Evolutionary conservation across 768 basidiomycete species (phyloP).

Genomic region (Phanerodontia chrysosporium): DNA sequence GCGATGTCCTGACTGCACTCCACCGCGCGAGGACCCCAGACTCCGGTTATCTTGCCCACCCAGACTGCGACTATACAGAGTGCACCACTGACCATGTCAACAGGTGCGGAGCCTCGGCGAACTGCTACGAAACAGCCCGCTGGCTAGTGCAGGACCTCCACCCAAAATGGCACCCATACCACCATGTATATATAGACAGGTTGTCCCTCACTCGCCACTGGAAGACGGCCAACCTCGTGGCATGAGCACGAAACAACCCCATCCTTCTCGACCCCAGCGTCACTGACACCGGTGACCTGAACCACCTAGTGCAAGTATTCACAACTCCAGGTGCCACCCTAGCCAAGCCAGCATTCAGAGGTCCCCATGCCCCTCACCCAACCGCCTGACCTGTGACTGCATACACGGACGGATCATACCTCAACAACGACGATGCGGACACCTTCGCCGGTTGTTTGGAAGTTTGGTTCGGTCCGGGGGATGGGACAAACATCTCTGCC

Average conservation of each 20-base stretch:
- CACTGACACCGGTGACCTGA: too few relatives aligned
- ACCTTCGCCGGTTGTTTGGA: conserved; percentile 16
- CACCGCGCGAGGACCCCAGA: neutral
- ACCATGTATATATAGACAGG: neutral
- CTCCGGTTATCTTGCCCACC: neutral
- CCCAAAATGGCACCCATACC: neutral
- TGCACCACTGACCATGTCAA: neutral
- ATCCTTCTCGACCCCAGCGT: too few relatives aligned
- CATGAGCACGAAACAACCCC: too few relatives aligned
- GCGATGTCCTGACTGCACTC: neutral
- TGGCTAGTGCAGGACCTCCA: neutral
- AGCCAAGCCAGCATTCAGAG: neutral
- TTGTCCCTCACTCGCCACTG: neutral
- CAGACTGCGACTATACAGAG: neutral
- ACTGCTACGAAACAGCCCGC: neutral
- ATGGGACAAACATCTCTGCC: too few relatives aligned
- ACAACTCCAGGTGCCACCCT: too few relatives aligned
- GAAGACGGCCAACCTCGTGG: neutral
- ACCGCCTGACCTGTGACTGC: neutral
- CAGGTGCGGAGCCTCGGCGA: neutral
- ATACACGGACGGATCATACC: conserved; percentile 28
- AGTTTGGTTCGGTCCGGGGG: neutral
- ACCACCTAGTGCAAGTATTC: too few relatives aligned
- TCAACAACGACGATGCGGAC: conserved; percentile 14
- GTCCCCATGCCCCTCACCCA: neutral